Evolutionary conservation across 139 green algal species (phyloP).

Genomic region (Picochlorum sp.): DNA sequence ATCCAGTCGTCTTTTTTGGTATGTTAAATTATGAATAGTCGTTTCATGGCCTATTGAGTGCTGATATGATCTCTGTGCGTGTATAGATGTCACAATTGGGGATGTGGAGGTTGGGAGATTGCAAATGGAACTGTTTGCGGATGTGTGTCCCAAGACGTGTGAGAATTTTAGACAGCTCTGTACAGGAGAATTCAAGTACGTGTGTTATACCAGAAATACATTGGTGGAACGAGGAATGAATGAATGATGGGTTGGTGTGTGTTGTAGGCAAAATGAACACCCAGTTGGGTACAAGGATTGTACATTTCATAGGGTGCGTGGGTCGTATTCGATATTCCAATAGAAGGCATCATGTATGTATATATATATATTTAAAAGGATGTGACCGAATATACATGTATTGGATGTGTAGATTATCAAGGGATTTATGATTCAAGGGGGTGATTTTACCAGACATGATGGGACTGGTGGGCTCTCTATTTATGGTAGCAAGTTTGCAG

Average conservation of each 20-base stretch:
- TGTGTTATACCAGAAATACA: not conserved
- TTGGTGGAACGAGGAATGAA: no score
- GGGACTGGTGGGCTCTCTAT: conserved; percentile 90
- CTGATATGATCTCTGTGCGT: not conserved
- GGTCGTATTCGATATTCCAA: not conserved
- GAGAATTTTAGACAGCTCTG: conserved; percentile 92
- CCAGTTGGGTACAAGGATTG: conserved; percentile 78
- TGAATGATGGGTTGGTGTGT: no score
- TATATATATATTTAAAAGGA: not conserved
- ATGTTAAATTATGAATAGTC: not conserved
- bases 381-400: not conserved
- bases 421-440: conserved; percentile 91
- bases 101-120: conserved; percentile 64
- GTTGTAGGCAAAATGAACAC: conserved; percentile 60
- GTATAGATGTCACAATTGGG: conserved; percentile 79
- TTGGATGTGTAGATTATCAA: conserved; percentile 69
- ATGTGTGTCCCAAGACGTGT: conserved; percentile 72
- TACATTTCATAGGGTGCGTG: conserved; percentile 72
- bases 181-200: conserved; percentile 81
- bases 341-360: not conserved
- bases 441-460: conserved; percentile 81
- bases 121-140: conserved; percentile 88
- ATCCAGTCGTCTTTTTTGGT: conserved; percentile 94
- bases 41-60: no score
- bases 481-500: conserved; percentile 86